A percentile compares a stretch with the other conserved stretches of the same genome.
Evolutionary conservation across 108 stramenopile species (phyloP).

Genomic region (Cyclotella baltica): DNA sequence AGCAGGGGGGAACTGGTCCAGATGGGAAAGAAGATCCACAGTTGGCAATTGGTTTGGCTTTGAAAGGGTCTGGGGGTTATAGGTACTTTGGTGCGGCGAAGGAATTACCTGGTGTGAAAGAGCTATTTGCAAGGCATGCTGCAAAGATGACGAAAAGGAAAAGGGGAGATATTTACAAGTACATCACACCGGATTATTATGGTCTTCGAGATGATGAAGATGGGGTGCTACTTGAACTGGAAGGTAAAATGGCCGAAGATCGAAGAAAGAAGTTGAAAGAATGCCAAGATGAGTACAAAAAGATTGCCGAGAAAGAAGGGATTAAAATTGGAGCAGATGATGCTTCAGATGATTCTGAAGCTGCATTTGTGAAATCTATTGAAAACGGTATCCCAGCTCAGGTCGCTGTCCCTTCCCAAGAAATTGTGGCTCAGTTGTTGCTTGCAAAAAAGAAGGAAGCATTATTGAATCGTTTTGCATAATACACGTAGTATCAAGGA

Average conservation of each 20-base stretch:
- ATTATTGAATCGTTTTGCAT: constrained; percentile 66
- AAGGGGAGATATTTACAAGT: constrained; percentile 84
- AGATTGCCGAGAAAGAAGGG: constrained; percentile 14
- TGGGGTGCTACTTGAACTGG: constrained; percentile 83
- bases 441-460: constrained; percentile 83
- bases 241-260: constrained; percentile 62
- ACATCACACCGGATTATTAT: constrained; percentile 92
- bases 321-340: constrained; percentile 15
- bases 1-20: constrained; percentile 57
- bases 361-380: constrained; percentile 13
- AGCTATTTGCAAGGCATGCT: constrained; percentile 81
- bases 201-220: constrained; percentile 95
- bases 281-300: constrained; percentile 35
- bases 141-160: constrained; percentile 67
- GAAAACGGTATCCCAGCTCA: constrained; percentile 43
- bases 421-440: constrained; percentile 64
- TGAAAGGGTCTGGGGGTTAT: constrained; percentile 81
- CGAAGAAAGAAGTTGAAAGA: constrained; percentile 36
- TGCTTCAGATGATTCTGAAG: constrained; percentile 45
- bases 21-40: constrained; percentile 33
- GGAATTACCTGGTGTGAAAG: constrained; percentile 93
- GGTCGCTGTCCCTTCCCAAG: constrained; percentile 68
- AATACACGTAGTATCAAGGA: not conserved
- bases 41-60: constrained; percentile 49
- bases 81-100: constrained; percentile 96